Percentiles rank a stretch among this genome's conserved stretches.
Evolutionary conservation across 495 filamentous ascomycete species (phyloP).

Genomic region (Penicillium taxi): DNA sequence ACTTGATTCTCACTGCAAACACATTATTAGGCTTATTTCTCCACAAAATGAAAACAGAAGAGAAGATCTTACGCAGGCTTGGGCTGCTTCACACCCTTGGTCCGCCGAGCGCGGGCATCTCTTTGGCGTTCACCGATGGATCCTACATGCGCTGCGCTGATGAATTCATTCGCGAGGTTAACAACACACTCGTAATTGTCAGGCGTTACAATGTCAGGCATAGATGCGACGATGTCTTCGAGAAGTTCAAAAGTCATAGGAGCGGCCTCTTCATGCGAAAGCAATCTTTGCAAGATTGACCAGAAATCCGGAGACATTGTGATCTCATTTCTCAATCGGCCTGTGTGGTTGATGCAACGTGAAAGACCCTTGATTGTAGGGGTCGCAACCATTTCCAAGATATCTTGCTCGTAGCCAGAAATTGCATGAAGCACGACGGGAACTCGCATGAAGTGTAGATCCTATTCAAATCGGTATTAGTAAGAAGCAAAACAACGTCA

Average conservation of each 20-base stretch:
- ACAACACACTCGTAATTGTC: slow-evolving; percentile 92
- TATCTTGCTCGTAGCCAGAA: slow-evolving; percentile 72
- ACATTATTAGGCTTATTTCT: slow-evolving; percentile 4
- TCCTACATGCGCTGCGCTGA: slow-evolving; percentile 74
- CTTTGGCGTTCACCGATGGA: slow-evolving; percentile 71
- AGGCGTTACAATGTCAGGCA: slow-evolving; percentile 70
- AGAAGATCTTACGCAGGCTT: slow-evolving; percentile 47
- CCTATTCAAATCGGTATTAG: slow-evolving; percentile 49
- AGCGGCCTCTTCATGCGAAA: slow-evolving; percentile 57
- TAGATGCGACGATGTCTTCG: slow-evolving; percentile 57
- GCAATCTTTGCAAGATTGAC: slow-evolving; percentile 75
- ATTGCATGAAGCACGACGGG: slow-evolving; percentile 91
- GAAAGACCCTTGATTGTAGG: slow-evolving; percentile 71
- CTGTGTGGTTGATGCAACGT: slow-evolving; percentile 67
- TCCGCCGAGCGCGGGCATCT: slow-evolving; percentile 47
- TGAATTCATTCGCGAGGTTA: slow-evolving; percentile 79
- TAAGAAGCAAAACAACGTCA: not conserved
- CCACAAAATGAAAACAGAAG: not conserved
- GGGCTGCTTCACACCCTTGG: slow-evolving; percentile 47
- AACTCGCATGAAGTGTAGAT: slow-evolving; percentile 82
- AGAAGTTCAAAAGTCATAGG: slow-evolving; percentile 76
- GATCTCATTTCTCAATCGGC: slow-evolving; percentile 77
- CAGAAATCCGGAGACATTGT: slow-evolving; percentile 97
- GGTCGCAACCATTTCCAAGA: slow-evolving; percentile 64
- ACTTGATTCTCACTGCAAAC: slow-evolving; percentile 56